phyloP scores from a whole-genome alignment of 441 rosid species.

The Erysimum cheiri region DNA sequence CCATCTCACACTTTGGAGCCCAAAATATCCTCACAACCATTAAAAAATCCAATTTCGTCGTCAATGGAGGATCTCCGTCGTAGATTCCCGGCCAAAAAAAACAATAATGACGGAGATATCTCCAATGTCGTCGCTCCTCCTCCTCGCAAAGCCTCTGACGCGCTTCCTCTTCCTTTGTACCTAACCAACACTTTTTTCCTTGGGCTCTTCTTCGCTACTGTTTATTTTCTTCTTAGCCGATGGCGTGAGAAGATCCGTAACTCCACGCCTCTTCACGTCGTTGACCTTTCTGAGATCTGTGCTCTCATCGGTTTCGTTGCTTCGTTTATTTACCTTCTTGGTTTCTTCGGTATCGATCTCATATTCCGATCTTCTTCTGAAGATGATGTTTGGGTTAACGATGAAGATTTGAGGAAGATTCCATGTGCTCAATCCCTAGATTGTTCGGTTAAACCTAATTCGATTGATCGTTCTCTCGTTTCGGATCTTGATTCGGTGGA shows the following conservation, averaged over 20 bases:
- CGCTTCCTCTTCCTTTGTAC: slow-evolving; percentile 55
- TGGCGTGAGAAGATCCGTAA: slow-evolving; percentile 67
- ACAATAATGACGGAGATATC: background rate
- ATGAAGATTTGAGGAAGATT: slow-evolving; percentile 42
- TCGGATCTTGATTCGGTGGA: slow-evolving; percentile 38
- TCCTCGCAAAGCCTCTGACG: slow-evolving; percentile 49
- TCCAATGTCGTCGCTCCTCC: background rate
- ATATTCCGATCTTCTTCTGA: slow-evolving; percentile 53
- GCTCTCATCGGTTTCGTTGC: slow-evolving; percentile 53
- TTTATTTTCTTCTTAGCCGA: slow-evolving; percentile 54
- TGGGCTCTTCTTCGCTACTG: slow-evolving; percentile 55
- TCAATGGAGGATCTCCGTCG: slow-evolving; percentile 37
- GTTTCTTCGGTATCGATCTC: slow-evolving; percentile 61
- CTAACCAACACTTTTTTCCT: slow-evolving; percentile 53
- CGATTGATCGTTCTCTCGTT: slow-evolving; percentile 4
- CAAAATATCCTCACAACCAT: background rate
- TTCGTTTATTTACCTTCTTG: slow-evolving; percentile 55
- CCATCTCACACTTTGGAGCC: slow-evolving; percentile 3
- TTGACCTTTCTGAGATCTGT: slow-evolving; percentile 49
- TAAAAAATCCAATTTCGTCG: background rate
- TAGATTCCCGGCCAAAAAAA: slow-evolving; percentile 18
- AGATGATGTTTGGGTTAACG: slow-evolving; percentile 48
- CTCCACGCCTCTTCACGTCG: slow-evolving; percentile 57
- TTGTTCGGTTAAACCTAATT: slow-evolving; percentile 37
- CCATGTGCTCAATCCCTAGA: slow-evolving; percentile 53